A percentile compares a stretch with the other conserved stretches of the same genome.
These are phyloP conservation scores for Ulota crispa DNA, from an alignment of 225 moss, liverwort and hornwort species.

Conservation along the genomic window DNA sequence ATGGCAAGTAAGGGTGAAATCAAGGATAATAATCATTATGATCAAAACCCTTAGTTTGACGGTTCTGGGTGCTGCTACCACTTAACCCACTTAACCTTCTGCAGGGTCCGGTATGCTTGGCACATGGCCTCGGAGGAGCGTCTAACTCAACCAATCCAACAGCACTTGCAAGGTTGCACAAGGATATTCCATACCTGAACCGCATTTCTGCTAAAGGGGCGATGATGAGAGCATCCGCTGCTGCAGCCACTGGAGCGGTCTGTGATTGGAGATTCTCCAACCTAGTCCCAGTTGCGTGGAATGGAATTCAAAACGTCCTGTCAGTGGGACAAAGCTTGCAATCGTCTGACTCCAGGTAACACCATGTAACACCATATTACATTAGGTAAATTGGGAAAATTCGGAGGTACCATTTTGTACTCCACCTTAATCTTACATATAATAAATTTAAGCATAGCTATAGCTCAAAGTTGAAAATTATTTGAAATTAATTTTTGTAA, in stretches of 20 bases:
- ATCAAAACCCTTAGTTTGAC: too few relatives aligned
- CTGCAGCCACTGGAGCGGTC: background rate
- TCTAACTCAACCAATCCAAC: constrained; percentile 12
- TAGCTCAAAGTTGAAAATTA: too few relatives aligned
- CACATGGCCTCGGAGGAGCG: constrained; percentile 3
- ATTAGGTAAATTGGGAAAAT: too few relatives aligned
- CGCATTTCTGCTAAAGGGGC: background rate
- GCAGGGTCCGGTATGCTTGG: constrained; percentile 21
- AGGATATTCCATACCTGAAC: constrained; percentile 22
- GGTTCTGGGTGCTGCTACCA: too few relatives aligned
- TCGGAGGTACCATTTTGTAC: too few relatives aligned
- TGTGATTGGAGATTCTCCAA: constrained; percentile 52
- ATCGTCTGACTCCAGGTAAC: constrained; percentile 21
- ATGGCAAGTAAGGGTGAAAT: too few relatives aligned
- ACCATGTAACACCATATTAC: too few relatives aligned
- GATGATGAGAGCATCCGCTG: background rate
- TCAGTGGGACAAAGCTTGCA: constrained; percentile 36
- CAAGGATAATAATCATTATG: too few relatives aligned
- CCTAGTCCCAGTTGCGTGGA: constrained; percentile 42
- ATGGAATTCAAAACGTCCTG: constrained; percentile 49
- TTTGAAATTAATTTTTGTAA: too few relatives aligned
- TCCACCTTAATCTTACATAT: too few relatives aligned
- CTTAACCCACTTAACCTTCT: too few relatives aligned
- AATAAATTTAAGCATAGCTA: too few relatives aligned
- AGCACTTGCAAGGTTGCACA: constrained; percentile 23